A percentile compares a stretch with the other conserved stretches of the same genome.
Conservation (phyloP, 352 stramenopile species). For the Pythium grandisporangium region DNA sequence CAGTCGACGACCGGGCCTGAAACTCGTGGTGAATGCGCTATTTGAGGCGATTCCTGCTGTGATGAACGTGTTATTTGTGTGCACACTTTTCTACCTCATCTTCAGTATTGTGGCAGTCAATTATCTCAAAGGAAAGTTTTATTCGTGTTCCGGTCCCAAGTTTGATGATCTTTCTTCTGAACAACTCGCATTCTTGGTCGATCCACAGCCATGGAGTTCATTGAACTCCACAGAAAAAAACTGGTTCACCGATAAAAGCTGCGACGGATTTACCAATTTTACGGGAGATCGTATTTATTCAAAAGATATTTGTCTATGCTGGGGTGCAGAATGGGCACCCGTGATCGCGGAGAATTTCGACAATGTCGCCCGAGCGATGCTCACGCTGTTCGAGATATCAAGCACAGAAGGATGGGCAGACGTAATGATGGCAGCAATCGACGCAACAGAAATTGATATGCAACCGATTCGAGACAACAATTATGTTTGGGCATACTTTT, state of each 20-base stretch:
- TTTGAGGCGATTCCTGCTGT: slow-evolving; percentile 86
- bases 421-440: slow-evolving; percentile 88
- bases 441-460: slow-evolving; percentile 84
- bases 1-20: slow-evolving; percentile 72
- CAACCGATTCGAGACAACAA: slow-evolving; percentile 87
- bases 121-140: slow-evolving; percentile 90
- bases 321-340: slow-evolving; percentile 26
- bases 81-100: slow-evolving; percentile 90
- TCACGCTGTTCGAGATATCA: slow-evolving; percentile 90
- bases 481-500: slow-evolving; percentile 75
- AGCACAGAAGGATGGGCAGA: slow-evolving; percentile 90
- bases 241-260: slow-evolving; percentile 48
- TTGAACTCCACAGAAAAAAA: slow-evolving; percentile 19
- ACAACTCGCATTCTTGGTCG: slow-evolving; percentile 36
- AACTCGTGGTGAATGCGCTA: slow-evolving; percentile 88
- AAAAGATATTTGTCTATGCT: slow-evolving; percentile 62
- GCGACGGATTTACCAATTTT: slow-evolving; percentile 19
- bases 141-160: slow-evolving; percentile 58
- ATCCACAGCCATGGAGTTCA: slow-evolving; percentile 23
- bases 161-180: slow-evolving; percentile 30
- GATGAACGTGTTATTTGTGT: slow-evolving; percentile 87
- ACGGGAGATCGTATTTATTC: too few relatives aligned
- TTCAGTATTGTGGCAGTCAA: slow-evolving; percentile 94
- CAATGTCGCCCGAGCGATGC: slow-evolving; percentile 73
- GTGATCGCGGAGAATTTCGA: slow-evolving; percentile 78